Evolutionary conservation across 116 monocot species (phyloP).

Genomic region (Trichopus zeylanicus): DNA sequence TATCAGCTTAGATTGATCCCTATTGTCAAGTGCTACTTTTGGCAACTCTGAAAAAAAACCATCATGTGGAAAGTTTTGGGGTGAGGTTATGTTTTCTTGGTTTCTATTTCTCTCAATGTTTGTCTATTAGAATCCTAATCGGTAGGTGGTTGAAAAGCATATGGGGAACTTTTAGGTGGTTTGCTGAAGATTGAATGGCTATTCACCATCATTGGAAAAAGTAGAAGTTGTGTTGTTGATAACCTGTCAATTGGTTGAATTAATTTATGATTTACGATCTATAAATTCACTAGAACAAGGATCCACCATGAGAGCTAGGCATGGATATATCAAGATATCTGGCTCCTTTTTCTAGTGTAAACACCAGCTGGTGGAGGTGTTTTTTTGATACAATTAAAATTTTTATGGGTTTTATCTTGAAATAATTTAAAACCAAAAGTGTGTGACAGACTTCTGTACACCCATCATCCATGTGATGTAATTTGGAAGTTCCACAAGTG

Average conservation of each 20-base stretch:
- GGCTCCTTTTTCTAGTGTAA: too few relatives aligned
- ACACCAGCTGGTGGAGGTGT: too few relatives aligned
- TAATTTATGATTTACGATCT: too few relatives aligned
- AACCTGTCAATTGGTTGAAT: neutral
- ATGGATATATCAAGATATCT: too few relatives aligned
- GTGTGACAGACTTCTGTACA: neutral
- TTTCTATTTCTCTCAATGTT: neutral
- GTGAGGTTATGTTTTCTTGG: neutral
- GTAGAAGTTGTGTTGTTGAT: neutral
- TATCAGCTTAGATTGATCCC: too few relatives aligned
- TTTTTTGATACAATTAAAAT: too few relatives aligned
- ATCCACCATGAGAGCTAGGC: too few relatives aligned
- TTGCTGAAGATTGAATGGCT: neutral
- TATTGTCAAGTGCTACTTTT: neutral
- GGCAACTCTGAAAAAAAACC: neutral
- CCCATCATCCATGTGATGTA: neutral
- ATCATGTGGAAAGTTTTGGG: neutral
- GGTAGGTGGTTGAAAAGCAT: neutral
- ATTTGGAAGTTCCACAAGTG: too few relatives aligned
- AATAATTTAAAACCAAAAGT: neutral
- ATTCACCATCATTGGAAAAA: neutral
- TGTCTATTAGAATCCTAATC: neutral
- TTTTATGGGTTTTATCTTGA: too few relatives aligned
- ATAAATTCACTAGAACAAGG: too few relatives aligned
- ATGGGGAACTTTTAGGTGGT: neutral